A percentile compares a stretch with the other conserved stretches of the same genome.
Conservation (phyloP, 129 eudicot species). For the Solidago caesia region DNA sequence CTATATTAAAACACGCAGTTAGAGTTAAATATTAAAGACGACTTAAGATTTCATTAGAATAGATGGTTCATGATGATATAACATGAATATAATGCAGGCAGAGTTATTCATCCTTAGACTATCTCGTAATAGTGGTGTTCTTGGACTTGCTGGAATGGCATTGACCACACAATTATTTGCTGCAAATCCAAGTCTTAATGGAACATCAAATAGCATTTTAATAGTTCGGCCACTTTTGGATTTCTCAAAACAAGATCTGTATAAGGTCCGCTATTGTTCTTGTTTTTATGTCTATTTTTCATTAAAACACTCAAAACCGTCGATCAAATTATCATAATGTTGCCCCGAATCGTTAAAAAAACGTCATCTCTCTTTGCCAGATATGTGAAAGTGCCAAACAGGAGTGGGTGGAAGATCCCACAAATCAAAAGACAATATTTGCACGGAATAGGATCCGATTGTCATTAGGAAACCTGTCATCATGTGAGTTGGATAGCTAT, state of each 20-base stretch:
- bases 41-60: neutral
- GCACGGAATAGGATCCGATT: constrained; percentile 85
- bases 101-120: constrained; percentile 77
- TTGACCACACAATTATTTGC: constrained; percentile 64
- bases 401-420: constrained; percentile 98
- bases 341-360: neutral
- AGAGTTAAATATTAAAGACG: neutral
- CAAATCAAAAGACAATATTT: constrained; percentile 65
- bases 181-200: constrained; percentile 31
- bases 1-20: neutral
- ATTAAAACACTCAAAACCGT: neutral
- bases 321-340: constrained; percentile 16
- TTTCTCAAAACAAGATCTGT: constrained; percentile 79
- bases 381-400: constrained; percentile 62
- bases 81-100: constrained; percentile 52
- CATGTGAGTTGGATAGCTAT: constrained; percentile 46
- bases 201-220: constrained; percentile 54
- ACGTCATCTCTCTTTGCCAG: constrained; percentile 31
- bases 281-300: neutral
- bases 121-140: constrained; percentile 94
- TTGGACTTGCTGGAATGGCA: constrained; percentile 99
- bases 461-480: constrained; percentile 44
- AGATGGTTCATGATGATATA: constrained; percentile 12
- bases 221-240: constrained; percentile 83
- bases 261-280: constrained; percentile 47